phyloP scores from a whole-genome alignment of 768 basidiomycete genomes.

The Pleurotus pulmonarius region DNA sequence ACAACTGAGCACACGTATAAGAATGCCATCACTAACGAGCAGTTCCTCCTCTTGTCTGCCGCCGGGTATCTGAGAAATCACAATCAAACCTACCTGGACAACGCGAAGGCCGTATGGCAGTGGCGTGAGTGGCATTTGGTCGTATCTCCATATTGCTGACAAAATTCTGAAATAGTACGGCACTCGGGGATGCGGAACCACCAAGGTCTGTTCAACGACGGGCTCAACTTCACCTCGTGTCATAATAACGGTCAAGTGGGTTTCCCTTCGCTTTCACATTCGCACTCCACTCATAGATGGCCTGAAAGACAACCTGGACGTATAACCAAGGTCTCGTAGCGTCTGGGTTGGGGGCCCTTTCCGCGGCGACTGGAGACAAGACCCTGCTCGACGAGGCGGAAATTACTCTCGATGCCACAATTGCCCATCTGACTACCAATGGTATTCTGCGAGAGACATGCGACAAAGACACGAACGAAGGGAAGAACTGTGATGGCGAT shows the following conservation, averaged over 20 bases:
- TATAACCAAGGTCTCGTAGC: slow-evolving; percentile 61
- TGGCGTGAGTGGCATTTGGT: slow-evolving; percentile 26
- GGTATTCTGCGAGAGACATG: slow-evolving; percentile 49
- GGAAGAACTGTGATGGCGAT: slow-evolving; percentile 39
- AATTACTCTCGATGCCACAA: slow-evolving; percentile 50
- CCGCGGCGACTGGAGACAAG: slow-evolving; percentile 31
- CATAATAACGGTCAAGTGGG: slow-evolving; percentile 41
- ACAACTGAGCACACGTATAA: slow-evolving; percentile 52
- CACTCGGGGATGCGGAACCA: slow-evolving; percentile 43
- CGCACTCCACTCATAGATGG: neutral
- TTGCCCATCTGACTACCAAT: slow-evolving; percentile 32
- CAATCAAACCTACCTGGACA: slow-evolving; percentile 38
- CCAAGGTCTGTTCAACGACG: slow-evolving; percentile 42
- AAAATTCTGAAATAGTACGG: slow-evolving; percentile 22
- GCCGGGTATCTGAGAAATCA: slow-evolving; percentile 37
- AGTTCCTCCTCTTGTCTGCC: slow-evolving; percentile 50
- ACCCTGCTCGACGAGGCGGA: slow-evolving; percentile 44
- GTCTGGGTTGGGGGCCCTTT: slow-evolving; percentile 47
- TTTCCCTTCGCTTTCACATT: neutral
- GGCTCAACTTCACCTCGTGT: slow-evolving; percentile 31
- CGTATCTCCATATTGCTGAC: neutral
- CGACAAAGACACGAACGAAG: slow-evolving; percentile 37
- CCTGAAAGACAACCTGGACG: slow-evolving; percentile 48
- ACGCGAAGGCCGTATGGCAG: slow-evolving; percentile 43
- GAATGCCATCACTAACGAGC: slow-evolving; percentile 57